Evolutionary conservation across 192 early-diverging fungal genomes (phyloP).

Genomic region (Coemansia sp.): DNA sequence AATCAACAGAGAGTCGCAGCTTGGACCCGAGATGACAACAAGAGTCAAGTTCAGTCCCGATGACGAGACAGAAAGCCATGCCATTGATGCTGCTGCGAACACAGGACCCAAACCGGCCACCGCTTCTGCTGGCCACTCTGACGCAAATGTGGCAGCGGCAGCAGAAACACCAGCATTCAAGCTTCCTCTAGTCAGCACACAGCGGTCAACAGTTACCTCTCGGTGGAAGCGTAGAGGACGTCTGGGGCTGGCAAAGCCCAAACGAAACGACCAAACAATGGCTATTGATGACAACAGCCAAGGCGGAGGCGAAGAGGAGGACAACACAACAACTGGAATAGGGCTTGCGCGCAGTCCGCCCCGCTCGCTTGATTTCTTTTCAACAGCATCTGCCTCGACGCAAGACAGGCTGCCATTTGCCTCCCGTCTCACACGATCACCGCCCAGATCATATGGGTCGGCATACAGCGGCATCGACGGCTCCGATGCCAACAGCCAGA

Average conservation of each 20-base stretch:
- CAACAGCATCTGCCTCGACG: slow-evolving; percentile 15
- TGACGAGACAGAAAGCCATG: not conserved
- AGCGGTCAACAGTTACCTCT: slow-evolving; percentile 39
- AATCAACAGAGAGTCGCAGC: slow-evolving; percentile 12
- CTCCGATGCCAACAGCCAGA: slow-evolving; percentile 9
- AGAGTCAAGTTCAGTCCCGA: slow-evolving; percentile 13
- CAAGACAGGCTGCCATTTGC: slow-evolving; percentile 5
- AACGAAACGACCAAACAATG: slow-evolving; percentile 17
- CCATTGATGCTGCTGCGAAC: not conserved
- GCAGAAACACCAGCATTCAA: slow-evolving; percentile 47
- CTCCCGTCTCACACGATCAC: slow-evolving; percentile 20
- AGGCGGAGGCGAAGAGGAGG: slow-evolving; percentile 6
- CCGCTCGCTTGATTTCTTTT: slow-evolving; percentile 26
- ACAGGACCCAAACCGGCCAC: not conserved
- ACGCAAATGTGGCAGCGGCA: not conserved
- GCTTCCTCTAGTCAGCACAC: slow-evolving; percentile 31
- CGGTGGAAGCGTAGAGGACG: slow-evolving; percentile 37
- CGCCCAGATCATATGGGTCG: slow-evolving; percentile 17
- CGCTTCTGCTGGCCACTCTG: not conserved
- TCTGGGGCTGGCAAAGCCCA: slow-evolving; percentile 50
- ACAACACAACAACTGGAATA: slow-evolving; percentile 1
- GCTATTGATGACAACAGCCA: slow-evolving; percentile 23
- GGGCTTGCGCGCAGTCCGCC: slow-evolving; percentile 18
- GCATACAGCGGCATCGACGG: slow-evolving; percentile 16
- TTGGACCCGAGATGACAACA: slow-evolving; percentile 9